Conservation (phyloP, 768 basidiomycete genomes). For the Antrodiella citrinella region DNA sequence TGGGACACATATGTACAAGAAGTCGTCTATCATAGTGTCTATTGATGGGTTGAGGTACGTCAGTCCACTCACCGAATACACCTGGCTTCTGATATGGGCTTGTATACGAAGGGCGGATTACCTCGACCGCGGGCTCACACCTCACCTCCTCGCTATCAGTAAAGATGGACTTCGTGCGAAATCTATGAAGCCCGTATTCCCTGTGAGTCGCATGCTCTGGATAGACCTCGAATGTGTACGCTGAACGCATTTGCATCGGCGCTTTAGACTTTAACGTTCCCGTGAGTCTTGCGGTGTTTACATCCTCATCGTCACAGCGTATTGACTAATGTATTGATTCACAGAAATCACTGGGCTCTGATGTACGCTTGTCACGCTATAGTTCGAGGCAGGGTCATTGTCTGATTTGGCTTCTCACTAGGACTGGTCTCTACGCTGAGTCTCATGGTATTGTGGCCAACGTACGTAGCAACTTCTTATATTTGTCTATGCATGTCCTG, state of each 20-base stretch:
- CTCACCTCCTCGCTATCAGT: constrained; percentile 73
- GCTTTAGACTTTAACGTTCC: constrained; percentile 77
- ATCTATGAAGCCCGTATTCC: constrained; percentile 81
- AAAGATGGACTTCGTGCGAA: constrained; percentile 82
- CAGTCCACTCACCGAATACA: neutral
- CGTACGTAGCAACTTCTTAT: constrained; percentile 31
- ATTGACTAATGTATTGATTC: no score
- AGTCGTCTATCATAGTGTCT: constrained; percentile 77
- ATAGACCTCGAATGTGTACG: neutral
- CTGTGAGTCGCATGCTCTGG: constrained; percentile 50
- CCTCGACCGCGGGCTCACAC: constrained; percentile 77
- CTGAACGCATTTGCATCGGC: constrained; percentile 11
- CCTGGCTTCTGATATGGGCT: neutral
- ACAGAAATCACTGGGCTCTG: constrained; percentile 86
- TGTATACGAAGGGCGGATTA: constrained; percentile 66
- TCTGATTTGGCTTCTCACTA: constrained; percentile 21
- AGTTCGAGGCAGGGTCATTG: no score
- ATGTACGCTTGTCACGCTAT: no score
- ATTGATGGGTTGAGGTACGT: constrained; percentile 76
- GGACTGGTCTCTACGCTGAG: constrained; percentile 86
- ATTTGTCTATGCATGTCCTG: neutral
- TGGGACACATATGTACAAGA: constrained; percentile 76
- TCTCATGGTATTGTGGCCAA: constrained; percentile 90
- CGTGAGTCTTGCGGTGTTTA: constrained; percentile 61
- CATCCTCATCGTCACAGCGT: no score